Evolutionary conservation across 352 stramenopile species (phyloP), one percentile per base, ranked within the genome.

Genomic region (Pythium brassicae): DNA sequence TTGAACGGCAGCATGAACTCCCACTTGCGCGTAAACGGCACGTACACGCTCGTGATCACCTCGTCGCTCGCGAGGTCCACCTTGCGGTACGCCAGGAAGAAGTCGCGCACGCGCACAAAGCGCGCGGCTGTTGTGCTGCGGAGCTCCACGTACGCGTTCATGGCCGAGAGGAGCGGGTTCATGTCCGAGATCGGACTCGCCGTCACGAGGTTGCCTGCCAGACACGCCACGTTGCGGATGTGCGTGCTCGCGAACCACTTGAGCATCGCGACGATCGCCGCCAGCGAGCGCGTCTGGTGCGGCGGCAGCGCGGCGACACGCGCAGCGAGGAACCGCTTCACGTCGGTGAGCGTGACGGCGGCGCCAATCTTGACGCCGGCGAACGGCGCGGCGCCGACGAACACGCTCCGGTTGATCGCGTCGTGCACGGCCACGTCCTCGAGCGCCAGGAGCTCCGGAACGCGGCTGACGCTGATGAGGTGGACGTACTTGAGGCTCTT

Each of bases 201-300:
- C 7, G 95, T 99, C n/a, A 96, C 95, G 4, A 99, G 76, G 66
- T 99, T 99, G 5, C 96, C 96, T 29, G 86, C 96, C 6, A 99
- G 78, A 65, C 90, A 98, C 7, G 95, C 95, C 17, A 98, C 95
- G 65, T 99, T 99, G 29, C 96, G 78, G 62, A 99, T 98, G 67
- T 99, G 96, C 10, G 91, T 98, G 22, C 93, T 98, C 4, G 95
- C 95, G 68, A 99, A 98, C 95, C 95, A 99, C 54, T 97, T 87
- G 15, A 99, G 82, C 94, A 98, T 97, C 58, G 79, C 76, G 22
- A 79, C 66, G 39, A 91, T 88, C 12, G 80, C 71, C 19, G 67
- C 64, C 27, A 91, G 77, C 6, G 75, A 65, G 6, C 69, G 75
- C 2, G 72, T 86, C 51, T 87, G 64, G 53, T 84, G 62, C 14